Percentiles rank a stretch among this genome's conserved stretches.
These are phyloP conservation scores for Penstemon davidsonii DNA, from an alignment of 257 asterid genomes.

Conservation along the genomic window DNA sequence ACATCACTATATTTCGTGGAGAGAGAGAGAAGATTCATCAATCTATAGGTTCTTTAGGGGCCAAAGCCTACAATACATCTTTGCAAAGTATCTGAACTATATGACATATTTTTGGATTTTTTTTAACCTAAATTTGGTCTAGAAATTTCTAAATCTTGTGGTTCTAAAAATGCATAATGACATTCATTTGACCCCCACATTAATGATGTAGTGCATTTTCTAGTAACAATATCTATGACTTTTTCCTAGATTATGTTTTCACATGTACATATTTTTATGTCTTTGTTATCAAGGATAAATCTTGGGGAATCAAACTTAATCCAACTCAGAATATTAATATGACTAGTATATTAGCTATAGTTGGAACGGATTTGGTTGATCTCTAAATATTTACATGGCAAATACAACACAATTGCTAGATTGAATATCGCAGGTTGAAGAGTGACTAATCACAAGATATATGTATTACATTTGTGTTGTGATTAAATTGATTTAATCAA, in stretches of 20 bases:
- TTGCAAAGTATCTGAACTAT: no score
- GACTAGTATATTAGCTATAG: no score
- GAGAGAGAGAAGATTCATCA: slow-evolving; percentile 27
- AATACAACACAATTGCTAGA: neutral
- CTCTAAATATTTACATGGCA: no score
- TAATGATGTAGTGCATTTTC: no score
- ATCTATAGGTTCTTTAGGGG: slow-evolving; percentile 17
- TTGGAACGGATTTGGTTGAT: no score
- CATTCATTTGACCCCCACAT: no score
- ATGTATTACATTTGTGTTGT: no score
- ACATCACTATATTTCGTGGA: slow-evolving; percentile 21
- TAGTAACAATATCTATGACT: neutral
- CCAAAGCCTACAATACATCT: slow-evolving; percentile 23
- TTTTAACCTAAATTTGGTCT: neutral
- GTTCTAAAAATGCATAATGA: neutral
- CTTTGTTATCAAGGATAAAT: neutral
- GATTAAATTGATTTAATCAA: no score
- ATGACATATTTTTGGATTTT: neutral
- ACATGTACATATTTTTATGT: neutral
- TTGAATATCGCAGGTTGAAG: no score
- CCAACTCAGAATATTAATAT: no score
- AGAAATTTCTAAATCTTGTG: neutral
- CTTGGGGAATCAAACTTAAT: no score
- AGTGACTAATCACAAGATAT: no score
- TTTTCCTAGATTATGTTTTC: slow-evolving; percentile 16